These are phyloP conservation scores for Claviceps pazoutovae DNA, from an alignment of 2,329 filamentous ascomycete genomes.

Conservation along the genomic window DNA sequence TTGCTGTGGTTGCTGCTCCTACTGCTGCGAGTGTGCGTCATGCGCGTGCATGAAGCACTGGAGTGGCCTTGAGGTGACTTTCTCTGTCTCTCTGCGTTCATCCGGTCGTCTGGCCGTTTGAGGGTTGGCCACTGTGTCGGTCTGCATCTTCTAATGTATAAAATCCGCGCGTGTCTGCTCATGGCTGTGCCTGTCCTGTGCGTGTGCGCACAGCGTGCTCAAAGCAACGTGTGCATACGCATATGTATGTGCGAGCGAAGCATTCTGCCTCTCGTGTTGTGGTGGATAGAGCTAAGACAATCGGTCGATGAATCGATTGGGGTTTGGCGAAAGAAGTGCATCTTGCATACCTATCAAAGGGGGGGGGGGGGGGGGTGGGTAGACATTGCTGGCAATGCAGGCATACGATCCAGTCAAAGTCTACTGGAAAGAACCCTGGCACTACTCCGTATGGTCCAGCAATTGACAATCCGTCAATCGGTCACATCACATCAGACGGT, in stretches of 20 bases:
- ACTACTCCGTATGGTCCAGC: neutral
- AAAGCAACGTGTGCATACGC: neutral
- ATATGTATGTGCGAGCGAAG: neutral
- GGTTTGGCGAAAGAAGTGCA: neutral
- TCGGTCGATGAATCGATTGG: neutral
- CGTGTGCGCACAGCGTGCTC: neutral
- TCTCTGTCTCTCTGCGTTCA: neutral
- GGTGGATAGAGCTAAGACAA: no score
- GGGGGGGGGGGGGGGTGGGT: neutral
- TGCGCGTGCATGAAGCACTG: neutral
- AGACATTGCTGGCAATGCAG: neutral
- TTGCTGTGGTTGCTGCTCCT: conserved; percentile 5
- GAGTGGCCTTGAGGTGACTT: neutral
- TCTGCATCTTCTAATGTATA: neutral
- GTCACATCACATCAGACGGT: no score
- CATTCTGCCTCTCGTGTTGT: no score
- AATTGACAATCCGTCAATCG: neutral
- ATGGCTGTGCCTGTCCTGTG: neutral
- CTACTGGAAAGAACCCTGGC: neutral
- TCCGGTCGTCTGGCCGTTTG: neutral
- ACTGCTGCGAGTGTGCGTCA: neutral
- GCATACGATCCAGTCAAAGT: neutral
- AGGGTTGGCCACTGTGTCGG: neutral
- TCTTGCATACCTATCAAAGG: neutral
- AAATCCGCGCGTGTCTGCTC: neutral